Base-by-base conservation (phyloP, 2,329 filamentous ascomycete species). In the Cyphellophora attinorum region DNA sequence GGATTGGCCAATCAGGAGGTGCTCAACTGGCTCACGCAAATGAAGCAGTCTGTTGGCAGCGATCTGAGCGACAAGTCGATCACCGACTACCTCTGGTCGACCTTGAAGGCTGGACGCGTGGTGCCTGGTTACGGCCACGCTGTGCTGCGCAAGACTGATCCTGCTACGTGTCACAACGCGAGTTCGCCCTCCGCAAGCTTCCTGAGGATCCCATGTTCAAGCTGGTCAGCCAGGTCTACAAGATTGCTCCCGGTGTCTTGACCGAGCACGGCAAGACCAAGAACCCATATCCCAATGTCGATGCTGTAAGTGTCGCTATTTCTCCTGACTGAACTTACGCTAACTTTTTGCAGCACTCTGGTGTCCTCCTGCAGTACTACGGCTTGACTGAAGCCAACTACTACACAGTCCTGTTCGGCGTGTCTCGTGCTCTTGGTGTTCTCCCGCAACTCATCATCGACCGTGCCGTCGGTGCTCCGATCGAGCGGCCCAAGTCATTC, bases 221-320 rank as follows among this genome's bases (percentile, higher is more conserved):
- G 79, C 84, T 98, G 52, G 91, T 98, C 70, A 93, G 84, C 76
- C 91, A 98, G 74, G 91, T 98, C 54, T 98, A 96, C 84, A 98
- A 98, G 85, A 96, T 98, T 56, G 91, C 91, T 48, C 91, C 91
- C 48, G 83, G 81, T 57, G 91, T 98, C 55, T 75, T 98, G 62
- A 98, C 91, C 50, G 86, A 98, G 80, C 91, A 98, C 74, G 91
- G 91, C 72, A 98, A 98, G 85, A 96, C 89, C 75, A 96, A 96
- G 84, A 95, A 96, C 83, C 89, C 89, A 51, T 96, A 76, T 77
- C 91, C 91, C 67, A 96, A 96, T 73, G 88, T 96, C 58, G 89
- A 96, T 59, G 88, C 89, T 58, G 63, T 67, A 58, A 59, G 61
- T 47, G 23, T 8, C n/a, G 10, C n/a, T 29, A 11, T 28, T 8